Evolutionary conservation across 768 basidiomycete species (phyloP).

Genomic region (Pulveroboletus frians): DNA sequence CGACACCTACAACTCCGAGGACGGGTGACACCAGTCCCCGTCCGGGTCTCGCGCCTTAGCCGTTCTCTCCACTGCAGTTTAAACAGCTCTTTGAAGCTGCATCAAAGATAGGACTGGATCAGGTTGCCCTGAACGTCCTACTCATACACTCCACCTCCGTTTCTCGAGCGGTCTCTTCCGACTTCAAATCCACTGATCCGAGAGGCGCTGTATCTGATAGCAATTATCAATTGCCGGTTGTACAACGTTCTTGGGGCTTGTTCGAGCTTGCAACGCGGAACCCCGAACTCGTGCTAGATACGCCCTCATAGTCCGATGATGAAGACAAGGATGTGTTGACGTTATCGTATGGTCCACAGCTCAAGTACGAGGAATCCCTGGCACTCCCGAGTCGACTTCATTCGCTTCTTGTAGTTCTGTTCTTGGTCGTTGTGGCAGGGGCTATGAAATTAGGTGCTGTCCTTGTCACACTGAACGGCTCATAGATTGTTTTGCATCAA

Average conservation of each 20-base stretch:
- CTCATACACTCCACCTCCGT: slow-evolving; percentile 67
- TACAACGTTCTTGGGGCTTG: slow-evolving; percentile 55
- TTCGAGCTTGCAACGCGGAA: slow-evolving; percentile 31
- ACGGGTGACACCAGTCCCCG: slow-evolving; percentile 16
- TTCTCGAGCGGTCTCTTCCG: slow-evolving; percentile 44
- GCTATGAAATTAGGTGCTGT: slow-evolving; percentile 28
- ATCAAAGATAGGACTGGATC: slow-evolving; percentile 68
- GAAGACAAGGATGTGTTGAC: slow-evolving; percentile 15
- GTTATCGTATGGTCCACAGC: slow-evolving; percentile 57
- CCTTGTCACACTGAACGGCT: neutral
- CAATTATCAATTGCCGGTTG: slow-evolving; percentile 42
- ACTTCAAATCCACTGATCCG: slow-evolving; percentile 28
- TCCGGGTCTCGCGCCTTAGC: slow-evolving; percentile 22
- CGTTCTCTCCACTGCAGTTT: slow-evolving; percentile 48
- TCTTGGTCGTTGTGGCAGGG: slow-evolving; percentile 19
- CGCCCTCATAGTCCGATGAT: slow-evolving; percentile 12
- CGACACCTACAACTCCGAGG: slow-evolving; percentile 2
- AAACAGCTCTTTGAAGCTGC: slow-evolving; percentile 75
- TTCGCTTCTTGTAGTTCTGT: slow-evolving; percentile 38
- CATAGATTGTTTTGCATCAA: slow-evolving; percentile 20
- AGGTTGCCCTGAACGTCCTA: slow-evolving; percentile 62
- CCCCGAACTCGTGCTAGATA: slow-evolving; percentile 11
- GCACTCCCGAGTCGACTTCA: slow-evolving; percentile 35
- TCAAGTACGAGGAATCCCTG: slow-evolving; percentile 74
- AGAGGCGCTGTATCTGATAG: slow-evolving; percentile 44